Conservation (phyloP, 352 stramenopile species). For the Globisporangium camurandrum region DNA sequence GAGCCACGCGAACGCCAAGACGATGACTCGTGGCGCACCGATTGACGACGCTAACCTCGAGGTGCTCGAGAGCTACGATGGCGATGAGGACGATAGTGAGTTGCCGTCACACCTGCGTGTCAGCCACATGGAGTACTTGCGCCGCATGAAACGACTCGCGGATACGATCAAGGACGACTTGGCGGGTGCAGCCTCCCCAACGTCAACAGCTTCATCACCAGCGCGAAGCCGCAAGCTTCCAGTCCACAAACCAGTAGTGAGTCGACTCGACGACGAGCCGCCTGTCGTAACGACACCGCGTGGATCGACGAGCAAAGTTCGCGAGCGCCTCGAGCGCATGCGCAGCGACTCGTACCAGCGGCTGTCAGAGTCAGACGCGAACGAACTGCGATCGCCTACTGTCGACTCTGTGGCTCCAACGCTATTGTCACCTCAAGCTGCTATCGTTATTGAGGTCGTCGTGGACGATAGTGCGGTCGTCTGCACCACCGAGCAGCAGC, state of each 20-base stretch:
- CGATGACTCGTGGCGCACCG: background rate
- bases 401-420: background rate
- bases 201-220: background rate
- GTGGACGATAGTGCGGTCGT: conserved; percentile 9
- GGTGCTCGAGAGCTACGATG: conserved; percentile 9
- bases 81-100: conserved; percentile 28
- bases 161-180: conserved; percentile 63
- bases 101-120: conserved; percentile 38
- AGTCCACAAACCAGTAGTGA: too few species aligned
- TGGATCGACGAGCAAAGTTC: conserved; percentile 19
- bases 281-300: background rate
- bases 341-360: conserved; percentile 10
- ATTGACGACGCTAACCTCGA: background rate
- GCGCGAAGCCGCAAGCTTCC: too few species aligned
- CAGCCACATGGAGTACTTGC: conserved; percentile 64
- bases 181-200: conserved; percentile 2
- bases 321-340: conserved; percentile 24
- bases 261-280: background rate
- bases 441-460: conserved; percentile 14
- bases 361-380: background rate
- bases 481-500: conserved; percentile 15
- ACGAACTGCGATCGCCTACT: background rate
- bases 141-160: conserved; percentile 54
- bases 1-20: background rate
- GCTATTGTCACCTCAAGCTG: background rate